Percentiles rank a stretch among this genome's conserved stretches.
These are phyloP conservation scores for Salinomyces thailandicus DNA, from an alignment of 2,329 filamentous ascomycete species.

Conservation along the genomic window DNA sequence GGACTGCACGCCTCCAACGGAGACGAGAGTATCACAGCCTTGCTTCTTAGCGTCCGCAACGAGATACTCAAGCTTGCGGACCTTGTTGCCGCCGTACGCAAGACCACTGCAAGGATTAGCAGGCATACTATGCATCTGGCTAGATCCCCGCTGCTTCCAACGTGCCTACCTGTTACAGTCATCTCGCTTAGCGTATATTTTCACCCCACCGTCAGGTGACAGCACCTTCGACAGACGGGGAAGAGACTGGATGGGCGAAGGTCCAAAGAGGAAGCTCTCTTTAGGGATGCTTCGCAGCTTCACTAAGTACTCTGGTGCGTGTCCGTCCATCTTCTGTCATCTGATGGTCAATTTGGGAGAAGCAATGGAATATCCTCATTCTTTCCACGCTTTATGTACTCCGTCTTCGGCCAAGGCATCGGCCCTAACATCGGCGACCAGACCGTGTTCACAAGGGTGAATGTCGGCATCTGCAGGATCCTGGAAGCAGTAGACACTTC, in stretches of 20 bases:
- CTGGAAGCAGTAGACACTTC: too few relatives aligned
- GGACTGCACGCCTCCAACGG: conserved; percentile 28
- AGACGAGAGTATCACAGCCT: conserved; percentile 25
- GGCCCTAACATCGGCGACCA: too few relatives aligned
- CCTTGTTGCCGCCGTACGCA: conserved; percentile 30
- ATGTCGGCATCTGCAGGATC: too few relatives aligned
- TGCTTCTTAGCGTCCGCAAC: conserved; percentile 24
- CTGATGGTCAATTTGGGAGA: too few relatives aligned
- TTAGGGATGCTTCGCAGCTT: conserved; percentile 42
- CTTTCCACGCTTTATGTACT: neutral
- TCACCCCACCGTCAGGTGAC: conserved; percentile 41
- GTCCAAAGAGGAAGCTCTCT: conserved; percentile 52
- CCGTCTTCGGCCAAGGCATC: neutral
- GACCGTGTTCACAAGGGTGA: too few relatives aligned
- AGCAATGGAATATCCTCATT: too few relatives aligned
- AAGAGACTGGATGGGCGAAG: conserved; percentile 58
- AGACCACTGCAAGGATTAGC: conserved; percentile 16
- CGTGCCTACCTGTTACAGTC: conserved; percentile 40
- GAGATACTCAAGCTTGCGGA: conserved; percentile 30
- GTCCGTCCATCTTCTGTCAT: neutral
- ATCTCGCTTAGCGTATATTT: conserved; percentile 61
- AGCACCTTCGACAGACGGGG: conserved; percentile 54
- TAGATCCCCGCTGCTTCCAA: too few relatives aligned
- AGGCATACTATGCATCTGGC: too few relatives aligned
- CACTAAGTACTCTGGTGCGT: conserved; percentile 12